Conservation (phyloP, 306 rosid genomes). For the Gastrolobium villosum region DNA sequence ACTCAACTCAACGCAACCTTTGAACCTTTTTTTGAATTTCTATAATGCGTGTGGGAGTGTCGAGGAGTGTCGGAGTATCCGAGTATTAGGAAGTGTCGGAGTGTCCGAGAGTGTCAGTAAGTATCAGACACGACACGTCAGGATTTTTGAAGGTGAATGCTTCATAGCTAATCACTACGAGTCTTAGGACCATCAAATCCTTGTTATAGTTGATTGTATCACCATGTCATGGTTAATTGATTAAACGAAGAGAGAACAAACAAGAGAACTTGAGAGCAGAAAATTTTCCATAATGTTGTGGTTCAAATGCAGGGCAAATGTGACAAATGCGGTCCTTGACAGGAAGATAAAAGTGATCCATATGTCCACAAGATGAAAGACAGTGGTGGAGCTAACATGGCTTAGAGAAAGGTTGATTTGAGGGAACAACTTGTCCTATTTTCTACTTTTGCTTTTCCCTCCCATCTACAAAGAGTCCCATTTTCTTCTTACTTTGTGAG, state of each 20-base stretch:
- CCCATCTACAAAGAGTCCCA: constrained; percentile 37
- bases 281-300: background rate
- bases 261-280: background rate
- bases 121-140: too few species aligned
- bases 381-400: constrained; percentile 58
- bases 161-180: background rate
- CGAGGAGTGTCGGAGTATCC: too few species aligned
- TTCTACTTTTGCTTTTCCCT: constrained; percentile 51
- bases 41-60: too few species aligned
- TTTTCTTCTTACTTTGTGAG: constrained; percentile 53
- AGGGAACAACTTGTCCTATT: constrained; percentile 76
- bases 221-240: background rate
- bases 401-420: constrained; percentile 48
- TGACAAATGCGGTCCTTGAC: constrained; percentile 52
- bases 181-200: constrained; percentile 25
- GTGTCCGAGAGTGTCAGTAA: too few species aligned
- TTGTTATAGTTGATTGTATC: constrained; percentile 12
- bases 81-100: too few species aligned
- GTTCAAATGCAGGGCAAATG: constrained; percentile 36
- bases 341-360: constrained; percentile 58
- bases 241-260: background rate
- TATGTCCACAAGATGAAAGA: constrained; percentile 62
- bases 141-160: too few species aligned
- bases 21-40: too few species aligned
- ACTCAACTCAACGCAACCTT: too few species aligned